Percentiles rank a stretch among this genome's conserved stretches.
phyloP scores from a whole-genome alignment of 2,329 filamentous ascomycete species.

The Dichotomopilus funicola region DNA sequence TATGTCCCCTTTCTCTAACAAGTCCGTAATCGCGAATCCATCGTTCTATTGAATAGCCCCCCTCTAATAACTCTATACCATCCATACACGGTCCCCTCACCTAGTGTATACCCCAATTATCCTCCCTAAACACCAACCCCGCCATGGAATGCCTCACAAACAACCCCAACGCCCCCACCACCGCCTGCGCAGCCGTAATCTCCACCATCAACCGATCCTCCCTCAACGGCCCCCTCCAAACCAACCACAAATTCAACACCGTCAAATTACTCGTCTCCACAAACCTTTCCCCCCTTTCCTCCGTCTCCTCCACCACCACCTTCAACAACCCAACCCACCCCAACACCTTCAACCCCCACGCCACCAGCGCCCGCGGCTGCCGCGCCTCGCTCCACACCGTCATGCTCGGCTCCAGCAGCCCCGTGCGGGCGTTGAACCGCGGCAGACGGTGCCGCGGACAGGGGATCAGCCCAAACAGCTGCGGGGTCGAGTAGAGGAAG shows the following conservation, averaged over 20 bases:
- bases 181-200: conserved; percentile 70
- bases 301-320: conserved; percentile 54
- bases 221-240: conserved; percentile 86
- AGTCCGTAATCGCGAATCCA: background rate
- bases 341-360: conserved; percentile 59
- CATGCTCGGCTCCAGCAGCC: conserved; percentile 78
- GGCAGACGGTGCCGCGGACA: conserved; percentile 91
- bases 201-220: conserved; percentile 79
- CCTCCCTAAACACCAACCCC: conserved; percentile 79
- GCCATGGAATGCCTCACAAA: conserved; percentile 83
- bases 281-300: conserved; percentile 51
- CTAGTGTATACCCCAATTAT: conserved; percentile 56
- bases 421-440: conserved; percentile 77
- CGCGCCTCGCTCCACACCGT: conserved; percentile 64
- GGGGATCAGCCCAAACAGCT: conserved; percentile 82
- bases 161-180: conserved; percentile 72
- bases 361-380: conserved; percentile 62
- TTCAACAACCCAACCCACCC: conserved; percentile 61
- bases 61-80: background rate
- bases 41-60: conserved; percentile 12
- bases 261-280: conserved; percentile 84
- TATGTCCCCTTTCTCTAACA: too few relatives aligned
- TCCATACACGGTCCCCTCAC: background rate
- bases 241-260: conserved; percentile 89
- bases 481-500: conserved; percentile 87